Evolutionary conservation across 768 basidiomycete genomes (phyloP).

Genomic region (Lyophyllum semitale): DNA sequence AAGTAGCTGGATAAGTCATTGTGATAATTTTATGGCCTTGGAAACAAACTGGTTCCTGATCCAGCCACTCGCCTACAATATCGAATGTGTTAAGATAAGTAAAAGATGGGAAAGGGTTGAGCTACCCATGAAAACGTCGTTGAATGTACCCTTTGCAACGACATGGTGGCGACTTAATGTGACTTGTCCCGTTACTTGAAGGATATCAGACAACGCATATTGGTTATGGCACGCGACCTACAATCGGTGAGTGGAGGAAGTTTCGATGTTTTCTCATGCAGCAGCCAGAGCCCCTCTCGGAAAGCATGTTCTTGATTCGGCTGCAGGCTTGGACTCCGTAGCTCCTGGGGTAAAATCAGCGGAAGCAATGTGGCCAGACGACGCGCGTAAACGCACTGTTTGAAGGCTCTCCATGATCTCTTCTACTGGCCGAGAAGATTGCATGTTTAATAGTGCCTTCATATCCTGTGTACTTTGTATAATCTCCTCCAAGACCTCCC

Average conservation of each 20-base stretch:
- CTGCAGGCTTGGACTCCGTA: constrained; percentile 33
- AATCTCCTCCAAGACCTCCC: constrained; percentile 34
- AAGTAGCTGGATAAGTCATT: not conserved
- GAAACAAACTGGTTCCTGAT: constrained; percentile 31
- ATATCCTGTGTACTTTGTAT: constrained; percentile 36
- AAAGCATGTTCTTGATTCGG: constrained; percentile 32
- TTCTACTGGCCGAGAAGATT: constrained; percentile 33
- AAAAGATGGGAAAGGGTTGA: not conserved
- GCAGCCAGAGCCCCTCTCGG: constrained; percentile 37
- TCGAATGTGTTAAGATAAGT: not conserved
- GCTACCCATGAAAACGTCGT: constrained; percentile 42
- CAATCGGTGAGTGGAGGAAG: constrained; percentile 45
- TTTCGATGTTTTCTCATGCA: constrained; percentile 38
- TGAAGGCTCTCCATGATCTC: constrained; percentile 45
- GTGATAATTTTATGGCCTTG: not conserved
- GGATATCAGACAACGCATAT: constrained; percentile 1
- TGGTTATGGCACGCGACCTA: constrained; percentile 21
- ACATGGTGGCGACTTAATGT: constrained; percentile 27
- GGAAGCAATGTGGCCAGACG: not conserved
- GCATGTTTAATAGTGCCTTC: constrained; percentile 29
- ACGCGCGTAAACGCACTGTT: constrained; percentile 26
- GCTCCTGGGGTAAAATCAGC: constrained; percentile 27
- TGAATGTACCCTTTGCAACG: constrained; percentile 35
- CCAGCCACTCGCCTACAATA: constrained; percentile 42
- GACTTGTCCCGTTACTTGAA: constrained; percentile 45